Evolutionary conservation across 108 stramenopile genomes (phyloP).

Genomic region (Skeletonema marinoi): DNA sequence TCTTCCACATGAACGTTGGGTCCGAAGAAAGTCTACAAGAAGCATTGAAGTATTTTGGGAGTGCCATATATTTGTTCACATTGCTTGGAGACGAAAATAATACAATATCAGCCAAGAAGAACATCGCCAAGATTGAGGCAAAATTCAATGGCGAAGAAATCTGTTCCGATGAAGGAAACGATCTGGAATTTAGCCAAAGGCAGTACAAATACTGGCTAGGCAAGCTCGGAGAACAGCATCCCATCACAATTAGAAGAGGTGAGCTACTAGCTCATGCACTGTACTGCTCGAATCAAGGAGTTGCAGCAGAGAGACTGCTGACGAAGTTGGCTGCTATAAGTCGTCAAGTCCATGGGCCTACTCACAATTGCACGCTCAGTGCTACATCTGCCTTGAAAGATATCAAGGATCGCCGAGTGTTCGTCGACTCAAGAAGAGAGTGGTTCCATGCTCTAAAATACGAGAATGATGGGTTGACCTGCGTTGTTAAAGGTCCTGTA

Average conservation of each 20-base stretch:
- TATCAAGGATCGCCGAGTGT: neutral
- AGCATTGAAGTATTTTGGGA: conserved; percentile 4
- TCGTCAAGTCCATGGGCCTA: neutral
- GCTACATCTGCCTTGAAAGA: neutral
- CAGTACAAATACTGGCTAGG: neutral
- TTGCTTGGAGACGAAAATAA: neutral
- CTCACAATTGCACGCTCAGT: neutral
- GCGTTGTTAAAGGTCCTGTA: neutral
- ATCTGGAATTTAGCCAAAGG: neutral
- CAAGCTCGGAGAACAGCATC: neutral
- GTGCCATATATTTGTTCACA: neutral
- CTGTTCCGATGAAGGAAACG: neutral
- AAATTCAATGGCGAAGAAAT: neutral
- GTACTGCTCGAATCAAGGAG: neutral
- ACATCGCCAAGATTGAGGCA: neutral
- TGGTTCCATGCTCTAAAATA: neutral
- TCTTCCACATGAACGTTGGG: neutral
- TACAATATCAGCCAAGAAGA: neutral
- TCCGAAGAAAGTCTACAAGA: neutral
- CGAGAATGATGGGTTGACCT: neutral
- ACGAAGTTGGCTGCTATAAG: neutral
- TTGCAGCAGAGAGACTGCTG: conserved; percentile 1
- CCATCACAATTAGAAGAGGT: neutral
- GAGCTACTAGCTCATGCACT: neutral
- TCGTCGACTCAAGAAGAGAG: neutral